Base-by-base conservation (phyloP, 2,329 filamentous ascomycete species). In the Fusarium tricinctum region DNA sequence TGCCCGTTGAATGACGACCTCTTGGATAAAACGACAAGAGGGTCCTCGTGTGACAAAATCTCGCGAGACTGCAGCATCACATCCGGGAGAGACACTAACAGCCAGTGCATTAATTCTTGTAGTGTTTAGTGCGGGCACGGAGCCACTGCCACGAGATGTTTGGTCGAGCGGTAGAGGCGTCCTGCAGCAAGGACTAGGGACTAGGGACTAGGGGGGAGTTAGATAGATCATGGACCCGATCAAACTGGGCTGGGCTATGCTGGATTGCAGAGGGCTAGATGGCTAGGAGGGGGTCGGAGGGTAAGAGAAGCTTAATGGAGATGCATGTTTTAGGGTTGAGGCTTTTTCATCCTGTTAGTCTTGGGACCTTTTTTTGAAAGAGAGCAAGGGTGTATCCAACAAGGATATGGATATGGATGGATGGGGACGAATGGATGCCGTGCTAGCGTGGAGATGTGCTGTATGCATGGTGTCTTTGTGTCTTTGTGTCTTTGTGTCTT, bases 261-360 rank as follows among this genome's bases (percentile, higher is more conserved):
- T 23, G 23, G 8, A 23, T 23, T 23, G 23, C 7, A 23, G 23
- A 23, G 23, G 23, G 23, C 23, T 23, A 23, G 23, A 23, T 6
- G 23, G 23, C 23, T 23, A 23, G 23, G 8, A 8, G 23, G 23
- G 23, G 23, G 23, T 23, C 8, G 23, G 23, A 23, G 38, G 61
- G 56, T 33, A 66, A 69, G 64, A 69, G 64, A 71, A 71, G 68
- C 68, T 69, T 71, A 68, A 71, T 38, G 54, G 61, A 39, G 49
- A 70, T 70, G 68, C 63, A 70, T 65, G 67, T 53, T 66, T 70
- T 69, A 59, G 63, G 30, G 51, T 50, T 66, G 64, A 56, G 68
- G 48, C 48, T 46, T 71, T 70, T 59, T 59, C 30, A 30, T 43
- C 51, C 49, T 63, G 35, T 60, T 46, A 40, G 33, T 54, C 47